phyloP scores from a whole-genome alignment of 2,329 filamentous ascomycete genomes.

The Aspergillus jensenii region DNA sequence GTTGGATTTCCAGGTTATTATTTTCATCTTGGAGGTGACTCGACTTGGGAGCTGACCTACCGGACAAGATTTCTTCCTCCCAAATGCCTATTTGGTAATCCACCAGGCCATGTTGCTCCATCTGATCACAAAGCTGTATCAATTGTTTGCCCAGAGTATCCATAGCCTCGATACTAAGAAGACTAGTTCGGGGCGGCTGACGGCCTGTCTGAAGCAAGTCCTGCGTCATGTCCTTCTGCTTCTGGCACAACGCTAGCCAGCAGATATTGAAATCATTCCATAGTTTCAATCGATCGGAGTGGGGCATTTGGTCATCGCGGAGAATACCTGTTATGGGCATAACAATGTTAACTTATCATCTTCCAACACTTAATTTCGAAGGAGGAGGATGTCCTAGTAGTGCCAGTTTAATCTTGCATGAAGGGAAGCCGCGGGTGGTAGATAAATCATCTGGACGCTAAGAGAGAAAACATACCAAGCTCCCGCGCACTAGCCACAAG shows the following conservation, averaged over 20 bases:
- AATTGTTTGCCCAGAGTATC: constrained; percentile 81
- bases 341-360: not conserved
- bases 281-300: constrained; percentile 74
- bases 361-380: not conserved
- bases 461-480: constrained; percentile 58
- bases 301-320: constrained; percentile 74
- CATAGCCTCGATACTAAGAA: constrained; percentile 69
- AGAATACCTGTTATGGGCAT: constrained; percentile 64
- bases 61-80: constrained; percentile 84
- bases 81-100: constrained; percentile 97
- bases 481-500: constrained; percentile 64
- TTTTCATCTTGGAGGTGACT: not conserved
- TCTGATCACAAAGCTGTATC: constrained; percentile 75
- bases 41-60: constrained; percentile 54
- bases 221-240: constrained; percentile 72
- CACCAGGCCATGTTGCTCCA: constrained; percentile 90
- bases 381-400: not conserved
- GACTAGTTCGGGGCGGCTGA: constrained; percentile 56
- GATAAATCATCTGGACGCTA: constrained; percentile 20
- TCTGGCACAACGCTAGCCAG: constrained; percentile 81
- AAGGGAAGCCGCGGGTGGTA: not conserved
- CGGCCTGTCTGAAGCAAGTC: constrained; percentile 60
- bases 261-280: constrained; percentile 96
- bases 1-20: not conserved
- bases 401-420: not conserved